Evolutionary conservation across 2,329 filamentous ascomycete genomes (phyloP).

Genomic region (Apiospora pterosperma): DNA sequence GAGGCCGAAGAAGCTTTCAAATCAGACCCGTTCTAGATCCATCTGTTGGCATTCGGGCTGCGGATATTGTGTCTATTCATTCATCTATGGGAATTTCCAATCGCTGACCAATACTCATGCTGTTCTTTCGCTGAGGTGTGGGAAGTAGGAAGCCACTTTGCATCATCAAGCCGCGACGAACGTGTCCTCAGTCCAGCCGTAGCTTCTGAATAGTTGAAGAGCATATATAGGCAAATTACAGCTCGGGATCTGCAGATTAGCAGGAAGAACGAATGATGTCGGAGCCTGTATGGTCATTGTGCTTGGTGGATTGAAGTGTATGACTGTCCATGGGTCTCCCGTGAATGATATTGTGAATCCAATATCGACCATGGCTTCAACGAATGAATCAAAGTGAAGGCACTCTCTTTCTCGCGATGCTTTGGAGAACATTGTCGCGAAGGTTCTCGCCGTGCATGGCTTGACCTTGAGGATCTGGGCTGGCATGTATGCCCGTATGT

Average conservation of each 20-base stretch:
- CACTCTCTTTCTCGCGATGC: slow-evolving; percentile 25
- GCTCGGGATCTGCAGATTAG: slow-evolving; percentile 33
- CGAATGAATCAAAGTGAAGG: slow-evolving; percentile 35
- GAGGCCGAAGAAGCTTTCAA: not conserved
- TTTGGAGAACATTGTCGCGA: slow-evolving; percentile 29
- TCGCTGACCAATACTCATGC: no score
- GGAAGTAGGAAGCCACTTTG: no score
- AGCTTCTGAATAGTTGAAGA: slow-evolving; percentile 28
- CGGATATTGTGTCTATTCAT: no score
- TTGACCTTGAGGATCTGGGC: slow-evolving; percentile 32
- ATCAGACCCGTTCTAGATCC: not conserved
- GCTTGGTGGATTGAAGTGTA: slow-evolving; percentile 31
- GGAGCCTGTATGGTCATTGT: slow-evolving; percentile 21
- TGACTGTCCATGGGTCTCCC: slow-evolving; percentile 40
- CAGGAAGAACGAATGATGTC: slow-evolving; percentile 35
- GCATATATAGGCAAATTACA: slow-evolving; percentile 23
- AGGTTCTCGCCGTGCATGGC: slow-evolving; percentile 32
- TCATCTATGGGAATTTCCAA: no score
- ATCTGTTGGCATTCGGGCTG: no score
- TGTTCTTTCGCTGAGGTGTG: no score
- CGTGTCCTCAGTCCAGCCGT: slow-evolving; percentile 32
- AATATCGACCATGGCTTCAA: slow-evolving; percentile 37
- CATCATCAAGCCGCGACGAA: slow-evolving; percentile 22
- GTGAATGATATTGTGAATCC: slow-evolving; percentile 38
- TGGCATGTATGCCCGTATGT: not conserved